These are phyloP conservation scores for Sphagnum contortum DNA, from an alignment of 225 moss, liverwort and hornwort genomes.

Conservation along the genomic window DNA sequence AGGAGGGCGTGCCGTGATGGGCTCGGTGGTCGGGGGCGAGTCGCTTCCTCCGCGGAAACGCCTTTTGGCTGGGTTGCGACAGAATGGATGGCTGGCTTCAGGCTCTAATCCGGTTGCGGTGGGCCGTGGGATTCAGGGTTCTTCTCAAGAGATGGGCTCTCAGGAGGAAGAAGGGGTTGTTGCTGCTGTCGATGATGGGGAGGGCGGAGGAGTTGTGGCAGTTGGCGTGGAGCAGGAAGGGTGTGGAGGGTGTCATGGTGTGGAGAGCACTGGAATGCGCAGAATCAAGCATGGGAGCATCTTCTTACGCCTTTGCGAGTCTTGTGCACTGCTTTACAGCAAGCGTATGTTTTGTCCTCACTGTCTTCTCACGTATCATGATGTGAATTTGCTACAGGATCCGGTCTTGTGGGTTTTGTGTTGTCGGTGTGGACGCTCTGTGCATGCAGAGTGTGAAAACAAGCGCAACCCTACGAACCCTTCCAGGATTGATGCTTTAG, in stretches of 20 bases:
- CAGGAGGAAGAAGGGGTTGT: constrained; percentile 8
- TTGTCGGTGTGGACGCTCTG: constrained; percentile 61
- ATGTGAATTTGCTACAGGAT: constrained; percentile 47
- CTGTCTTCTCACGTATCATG: constrained; percentile 63
- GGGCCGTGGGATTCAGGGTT: constrained; percentile 9
- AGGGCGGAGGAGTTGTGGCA: constrained; percentile 3
- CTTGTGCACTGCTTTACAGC: constrained; percentile 56
- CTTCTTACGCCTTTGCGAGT: constrained; percentile 56
- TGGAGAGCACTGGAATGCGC: constrained; percentile 44
- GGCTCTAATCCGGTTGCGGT: constrained; percentile 25
- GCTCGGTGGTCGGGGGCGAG: constrained; percentile 73
- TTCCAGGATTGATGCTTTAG: constrained; percentile 22
- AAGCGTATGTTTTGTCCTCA: constrained; percentile 71
- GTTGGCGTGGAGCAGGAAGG: constrained; percentile 26
- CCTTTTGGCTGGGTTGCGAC: constrained; percentile 88
- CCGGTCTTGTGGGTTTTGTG: constrained; percentile 65
- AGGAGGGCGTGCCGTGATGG: constrained; percentile 24
- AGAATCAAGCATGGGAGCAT: constrained; percentile 70
- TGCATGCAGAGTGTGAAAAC: constrained; percentile 80
- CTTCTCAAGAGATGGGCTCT: constrained; percentile 14
- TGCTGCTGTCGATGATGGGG: background rate
- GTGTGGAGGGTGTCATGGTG: constrained; percentile 59
- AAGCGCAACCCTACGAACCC: constrained; percentile 15
- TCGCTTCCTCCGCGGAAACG: constrained; percentile 92
- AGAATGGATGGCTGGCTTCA: constrained; percentile 56